Evolutionary conservation across 768 basidiomycete species (phyloP).

Genomic region (Hygrophorus russula): DNA sequence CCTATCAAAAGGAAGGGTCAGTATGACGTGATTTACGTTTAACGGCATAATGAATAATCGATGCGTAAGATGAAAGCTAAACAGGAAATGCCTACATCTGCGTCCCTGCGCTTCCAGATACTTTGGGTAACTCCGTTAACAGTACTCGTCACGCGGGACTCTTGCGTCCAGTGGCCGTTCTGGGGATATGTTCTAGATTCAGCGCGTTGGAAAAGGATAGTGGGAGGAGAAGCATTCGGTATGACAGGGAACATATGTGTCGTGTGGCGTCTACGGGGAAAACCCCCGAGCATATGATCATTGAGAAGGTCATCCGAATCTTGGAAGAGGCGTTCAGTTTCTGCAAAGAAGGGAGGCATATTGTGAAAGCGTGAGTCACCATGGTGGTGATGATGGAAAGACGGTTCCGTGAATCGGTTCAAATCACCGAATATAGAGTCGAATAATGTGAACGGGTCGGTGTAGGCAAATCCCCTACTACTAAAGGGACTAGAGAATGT

Average conservation of each 20-base stretch:
- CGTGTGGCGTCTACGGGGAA: constrained; percentile 14
- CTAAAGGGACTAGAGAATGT: constrained; percentile 35
- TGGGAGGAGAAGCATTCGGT: constrained; percentile 9
- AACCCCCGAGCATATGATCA: constrained; percentile 18
- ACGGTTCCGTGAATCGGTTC: constrained; percentile 15
- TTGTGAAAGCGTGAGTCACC: neutral
- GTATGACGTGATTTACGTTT: neutral
- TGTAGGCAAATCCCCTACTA: constrained; percentile 36
- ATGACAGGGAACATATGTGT: constrained; percentile 7
- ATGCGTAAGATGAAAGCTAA: neutral
- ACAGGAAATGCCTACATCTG: constrained; percentile 32
- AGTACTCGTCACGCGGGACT: constrained; percentile 45
- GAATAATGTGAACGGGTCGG: constrained; percentile 69
- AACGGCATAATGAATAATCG: neutral
- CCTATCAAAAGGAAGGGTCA: constrained; percentile 26
- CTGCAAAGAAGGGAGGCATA: neutral
- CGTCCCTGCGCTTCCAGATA: constrained; percentile 42
- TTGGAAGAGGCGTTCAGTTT: neutral
- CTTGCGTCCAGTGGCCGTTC: constrained; percentile 31
- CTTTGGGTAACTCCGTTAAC: constrained; percentile 63
- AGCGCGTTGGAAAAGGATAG: neutral
- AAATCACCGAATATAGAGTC: constrained; percentile 54
- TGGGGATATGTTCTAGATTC: neutral
- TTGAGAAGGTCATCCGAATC: constrained; percentile 22
- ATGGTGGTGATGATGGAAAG: constrained; percentile 18